Evolutionary conservation across 2,329 filamentous ascomycete genomes (phyloP).

Genomic region (Sordariomycetes sp.): DNA sequence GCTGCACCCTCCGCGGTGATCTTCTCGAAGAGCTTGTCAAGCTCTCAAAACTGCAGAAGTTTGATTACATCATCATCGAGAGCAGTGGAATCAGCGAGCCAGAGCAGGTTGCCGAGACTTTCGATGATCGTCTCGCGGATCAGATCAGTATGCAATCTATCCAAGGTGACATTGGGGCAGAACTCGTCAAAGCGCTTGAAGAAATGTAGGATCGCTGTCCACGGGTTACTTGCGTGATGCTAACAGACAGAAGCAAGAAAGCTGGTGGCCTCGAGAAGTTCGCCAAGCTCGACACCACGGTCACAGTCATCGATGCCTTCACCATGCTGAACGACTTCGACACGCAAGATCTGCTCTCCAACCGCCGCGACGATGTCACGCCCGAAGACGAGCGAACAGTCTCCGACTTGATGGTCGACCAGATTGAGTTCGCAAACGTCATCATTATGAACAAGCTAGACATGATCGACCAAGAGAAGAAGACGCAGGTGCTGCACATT

Average conservation of each 20-base stretch:
- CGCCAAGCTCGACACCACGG: conserved; percentile 59
- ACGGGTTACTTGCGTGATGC: too few species aligned
- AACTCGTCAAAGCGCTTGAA: conserved; percentile 23
- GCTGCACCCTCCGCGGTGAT: conserved; percentile 65
- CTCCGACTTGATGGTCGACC: conserved; percentile 67
- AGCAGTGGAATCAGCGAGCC: conserved; percentile 65
- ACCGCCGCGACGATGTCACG: conserved; percentile 51
- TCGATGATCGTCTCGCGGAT: conserved; percentile 47
- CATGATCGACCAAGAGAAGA: conserved; percentile 32
- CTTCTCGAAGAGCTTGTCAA: conserved; percentile 60
- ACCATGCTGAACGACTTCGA: conserved; percentile 65
- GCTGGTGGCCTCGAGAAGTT: conserved; percentile 58
- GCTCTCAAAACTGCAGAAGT: conserved; percentile 49
- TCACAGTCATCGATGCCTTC: conserved; percentile 66
- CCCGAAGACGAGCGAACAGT: conserved; percentile 65
- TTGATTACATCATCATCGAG: conserved; percentile 66
- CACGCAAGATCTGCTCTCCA: conserved; percentile 57
- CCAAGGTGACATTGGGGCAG: conserved; percentile 20
- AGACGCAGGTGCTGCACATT: conserved; percentile 38
- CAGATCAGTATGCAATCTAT: conserved; percentile 28
- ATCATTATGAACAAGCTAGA: conserved; percentile 64
- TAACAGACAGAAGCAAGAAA: conserved; percentile 24
- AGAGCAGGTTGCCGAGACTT: conserved; percentile 66
- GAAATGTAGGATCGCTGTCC: conserved; percentile 23
- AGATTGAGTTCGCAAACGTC: conserved; percentile 70